Base-by-base conservation (phyloP, 2,329 filamentous ascomycete species). In the Cladophialophora psammophila region DNA sequence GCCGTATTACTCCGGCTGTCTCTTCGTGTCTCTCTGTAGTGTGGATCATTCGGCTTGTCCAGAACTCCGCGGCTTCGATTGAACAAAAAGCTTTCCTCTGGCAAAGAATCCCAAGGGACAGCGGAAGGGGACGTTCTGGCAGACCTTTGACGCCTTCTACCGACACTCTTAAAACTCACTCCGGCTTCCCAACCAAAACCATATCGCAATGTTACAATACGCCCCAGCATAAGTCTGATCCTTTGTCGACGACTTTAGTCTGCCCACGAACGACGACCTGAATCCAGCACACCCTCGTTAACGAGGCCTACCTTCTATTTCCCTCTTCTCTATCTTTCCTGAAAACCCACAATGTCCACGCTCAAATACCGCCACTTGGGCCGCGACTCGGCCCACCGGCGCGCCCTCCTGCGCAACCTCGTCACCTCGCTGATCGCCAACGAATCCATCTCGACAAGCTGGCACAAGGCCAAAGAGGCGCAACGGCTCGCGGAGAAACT, bases 401-500 rank as follows among this genome's bases (percentile, higher is more conserved):
- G 94, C 83, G 94, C 95, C 61, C 88, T 99, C 74, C 89, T 99
- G 73, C 93, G 95, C 76, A 97, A 98, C 81, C 86, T 99, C 69
- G 94, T 98, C 78, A 97, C 94, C 73, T 95, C 94, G 63, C 91
- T 99, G 72, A 91, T 99, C 82, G 87, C 92, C 80, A 89, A 96
- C 80, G 95, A 99, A 83, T 89, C 92, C 70, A 96, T 99, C 82
- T 89, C 90, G 71, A 99, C 95, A 59, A 97, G 95, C 81, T 97
- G 91, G 86, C 90, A 91, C 78, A 98, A 98, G 82, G 95, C 95
- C 56, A 99, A 98, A 82, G 95, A 99, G 83, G 92, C 95, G 20
- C 95, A 99, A 82, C 87, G 92, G 52, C 80, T 98, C 73, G 95
- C 94, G 7, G 95, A 99, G 78, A 96, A 96, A 84, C 84, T 98